Evolutionary conservation across 805 yeast species (phyloP), one percentile per base, ranked within the genome.

Genomic region (Pichia nakasei): DNA sequence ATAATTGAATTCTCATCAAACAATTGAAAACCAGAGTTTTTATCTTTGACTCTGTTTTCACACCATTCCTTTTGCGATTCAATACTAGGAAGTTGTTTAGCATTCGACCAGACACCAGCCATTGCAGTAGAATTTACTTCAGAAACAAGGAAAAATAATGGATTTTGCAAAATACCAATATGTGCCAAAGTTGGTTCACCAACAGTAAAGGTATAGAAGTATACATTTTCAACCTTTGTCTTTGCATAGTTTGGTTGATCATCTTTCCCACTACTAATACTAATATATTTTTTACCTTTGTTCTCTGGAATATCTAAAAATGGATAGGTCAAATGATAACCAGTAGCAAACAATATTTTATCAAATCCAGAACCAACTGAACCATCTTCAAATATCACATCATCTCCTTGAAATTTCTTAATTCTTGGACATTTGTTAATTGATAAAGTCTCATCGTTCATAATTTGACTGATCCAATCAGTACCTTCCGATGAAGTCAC

Each of bases 71-170:
- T 37, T 39, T 52, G 56, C 11, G 44, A 43, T 13, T 48, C 47
- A 8, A 54, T 51, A 0, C 69, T 38, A 3, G 80, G 80, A 24
- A 74, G 54, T 12, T 49, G 13, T 19, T 54, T 58, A 24, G 57
- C 55, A n/a, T 48, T 41, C 2, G 75, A 62, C 80, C 80, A 76
- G 12, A 73, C 72, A 7, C 80, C 80, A 11, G 77, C 75, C 35
- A 75, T 59, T 0, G 78, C 75, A 13, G 76, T 71, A 1, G 78
- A 71, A 42, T 65, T 59, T 0, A 73, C 61, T 49, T 76, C 82
- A 43, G 75, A 69, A 6, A 70, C 64, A 40, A 70, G 67, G 61
- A 73, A 74, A 44, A 68, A 67, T 29, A 72, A 54, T 8, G 73
- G 69, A 9, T 73, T 67, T 5, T 68, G 51, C 6, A 70, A 58